These are phyloP conservation scores for Colletotrichum endophyticum DNA, from an alignment of 2,329 filamentous ascomycete species.

Conservation along the genomic window DNA sequence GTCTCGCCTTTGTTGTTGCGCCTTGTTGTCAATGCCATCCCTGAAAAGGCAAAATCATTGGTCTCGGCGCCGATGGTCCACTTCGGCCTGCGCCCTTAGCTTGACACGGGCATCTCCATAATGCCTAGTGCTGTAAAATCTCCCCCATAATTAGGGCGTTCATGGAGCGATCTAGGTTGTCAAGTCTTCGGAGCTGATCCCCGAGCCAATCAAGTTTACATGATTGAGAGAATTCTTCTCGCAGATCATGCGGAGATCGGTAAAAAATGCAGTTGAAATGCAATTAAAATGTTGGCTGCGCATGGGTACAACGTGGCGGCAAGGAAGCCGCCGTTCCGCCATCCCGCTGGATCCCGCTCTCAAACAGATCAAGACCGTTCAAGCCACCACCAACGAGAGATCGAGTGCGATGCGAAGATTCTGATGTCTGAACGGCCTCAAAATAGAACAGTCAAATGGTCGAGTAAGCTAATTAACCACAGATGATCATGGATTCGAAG, in stretches of 20 bases:
- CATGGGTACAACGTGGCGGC: background rate
- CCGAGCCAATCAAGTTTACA: background rate
- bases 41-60: background rate
- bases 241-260: background rate
- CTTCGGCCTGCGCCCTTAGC: background rate
- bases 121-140: background rate
- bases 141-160: background rate
- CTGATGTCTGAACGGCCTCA: rapidly evolving
- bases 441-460: background rate
- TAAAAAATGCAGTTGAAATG: background rate
- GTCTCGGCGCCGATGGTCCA: background rate
- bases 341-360: background rate
- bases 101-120: background rate
- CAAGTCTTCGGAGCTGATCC: background rate
- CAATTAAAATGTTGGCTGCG: background rate
- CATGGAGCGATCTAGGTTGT: background rate
- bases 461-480: rapidly evolving
- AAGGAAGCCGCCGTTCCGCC: background rate
- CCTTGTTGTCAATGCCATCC: slow-evolving; percentile 11
- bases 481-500: background rate
- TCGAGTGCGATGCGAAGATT: rapidly evolving
- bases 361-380: background rate
- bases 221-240: background rate
- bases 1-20: background rate
- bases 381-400: background rate